Evolutionary conservation across 148 eudicot genomes (phyloP), one percentile per base, ranked within the genome.

Genomic region (Euryodendron excelsum): DNA sequence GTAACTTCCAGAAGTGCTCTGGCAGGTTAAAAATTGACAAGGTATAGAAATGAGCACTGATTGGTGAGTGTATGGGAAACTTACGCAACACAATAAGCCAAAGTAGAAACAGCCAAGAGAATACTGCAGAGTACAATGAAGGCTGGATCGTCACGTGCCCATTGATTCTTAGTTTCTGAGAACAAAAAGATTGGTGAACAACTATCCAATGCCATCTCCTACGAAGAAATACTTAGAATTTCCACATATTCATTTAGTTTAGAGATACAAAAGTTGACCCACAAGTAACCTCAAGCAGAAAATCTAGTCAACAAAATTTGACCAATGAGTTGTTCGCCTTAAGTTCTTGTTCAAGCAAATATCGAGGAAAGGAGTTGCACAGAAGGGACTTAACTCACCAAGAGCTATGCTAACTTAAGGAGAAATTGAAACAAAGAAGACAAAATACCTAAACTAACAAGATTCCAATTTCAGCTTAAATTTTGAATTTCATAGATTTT

Each of bases 111-210:
- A 37, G 87, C 84, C 78, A 93, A 85, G 72, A 96, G 98, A 81
- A 96, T 89, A 90, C 92, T 88, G 87, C 91, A 92, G 85, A 93
- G 89, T 70, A 93, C 99, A 78, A 96, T 89, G 91, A 93, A 96
- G 80, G 98, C 98, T 71, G 99, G 99, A 92, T 93, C 99, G 83
- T 96, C 99, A 72, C 99, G 98, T 82, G 99, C 99, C 98, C 99
- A 96, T 81, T 96, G 99, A 85, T 96, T 96, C 86, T 96, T 96
- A 53, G 99, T 96, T 92, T 96, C 99, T 96, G 97, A 83, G 62
- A 34, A 47, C 63, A 63, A 74, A 79, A 73, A 62, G 36, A 79
- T 13, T 5, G 48, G 69, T 61, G 23, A 50, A 36, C 31, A 72
- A 48, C 34, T 10, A 37, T 34, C 21, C 30, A 72, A 72, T 30